Base-by-base conservation (phyloP, 352 stramenopile species). In the Globisporangium camurandrum region DNA sequence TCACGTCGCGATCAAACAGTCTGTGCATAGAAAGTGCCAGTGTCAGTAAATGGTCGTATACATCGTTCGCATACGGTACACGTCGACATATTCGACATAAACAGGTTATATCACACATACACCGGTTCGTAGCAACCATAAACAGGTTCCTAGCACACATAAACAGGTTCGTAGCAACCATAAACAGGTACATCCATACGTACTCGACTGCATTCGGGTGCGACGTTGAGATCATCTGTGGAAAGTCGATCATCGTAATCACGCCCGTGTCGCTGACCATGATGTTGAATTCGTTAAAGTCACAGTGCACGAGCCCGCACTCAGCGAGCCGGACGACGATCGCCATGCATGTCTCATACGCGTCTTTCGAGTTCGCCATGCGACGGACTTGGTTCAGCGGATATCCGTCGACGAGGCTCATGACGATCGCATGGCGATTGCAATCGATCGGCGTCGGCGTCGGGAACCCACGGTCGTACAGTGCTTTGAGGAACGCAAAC, bases 281-380 rank as follows among this genome's bases (percentile, higher is more conserved):
- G 45, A 99, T 85, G 72, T 99, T 99, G 74, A 99, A 98, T 75
- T 99, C 97, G 80, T 99, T 99, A 63, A 99, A 98, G 71, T 99
- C 97, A 64, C 97, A 99, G 75, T 99, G 97, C 16, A 99, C 94
- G 24, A 99, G 79, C 19, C 97, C 97, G 68, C 97, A 97, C 53
- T 95, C 70, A 10, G 96, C 97, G 38, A 99, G 72, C n/a, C 91
- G 81, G 37, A 96, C 75, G n/a, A 98, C 84, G 44, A 99, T 90
- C n/a, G 88, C 73, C 67, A 98, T 97, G 50, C 87, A 88, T 60
- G 92, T 80, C 31, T 97, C 69, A 68, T 98, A 99, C n/a, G 98
- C 88, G 19, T 86, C 76, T 53, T 96, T 92, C n/a, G 88, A 94
- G 54, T 97, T 87, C 23, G 90, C 80, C 54, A 96, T 78, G 36